Conservation (phyloP, 768 basidiomycete genomes). For the Leccinum uliginosum region DNA sequence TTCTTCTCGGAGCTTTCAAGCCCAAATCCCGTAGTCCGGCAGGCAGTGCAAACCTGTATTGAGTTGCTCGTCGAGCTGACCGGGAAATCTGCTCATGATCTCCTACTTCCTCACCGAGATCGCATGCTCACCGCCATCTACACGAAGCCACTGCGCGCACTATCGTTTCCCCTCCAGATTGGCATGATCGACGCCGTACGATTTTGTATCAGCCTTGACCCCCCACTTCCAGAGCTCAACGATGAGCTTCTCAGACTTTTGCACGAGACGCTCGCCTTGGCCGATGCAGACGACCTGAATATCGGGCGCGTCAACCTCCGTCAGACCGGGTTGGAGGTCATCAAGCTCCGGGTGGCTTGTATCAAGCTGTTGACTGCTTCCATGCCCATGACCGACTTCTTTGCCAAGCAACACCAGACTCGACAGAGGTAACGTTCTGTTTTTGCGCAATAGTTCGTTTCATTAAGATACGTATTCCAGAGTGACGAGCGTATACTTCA, state of each 20-base stretch:
- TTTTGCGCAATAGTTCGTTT: background rate
- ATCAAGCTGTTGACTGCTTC: slow-evolving; percentile 91
- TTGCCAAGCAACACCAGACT: slow-evolving; percentile 76
- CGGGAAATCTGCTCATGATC: slow-evolving; percentile 64
- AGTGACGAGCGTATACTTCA: slow-evolving; percentile 95
- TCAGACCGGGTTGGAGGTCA: slow-evolving; percentile 76
- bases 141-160: slow-evolving; percentile 92
- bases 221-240: slow-evolving; percentile 86
- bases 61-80: slow-evolving; percentile 71
- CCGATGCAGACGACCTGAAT: slow-evolving; percentile 90
- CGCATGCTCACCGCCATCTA: slow-evolving; percentile 87
- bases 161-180: slow-evolving; percentile 93
- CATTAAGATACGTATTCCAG: slow-evolving; percentile 37
- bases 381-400: slow-evolving; percentile 93
- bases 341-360: slow-evolving; percentile 89
- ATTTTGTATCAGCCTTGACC: slow-evolving; percentile 85
- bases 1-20: slow-evolving; percentile 88
- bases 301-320: slow-evolving; percentile 72
- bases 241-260: slow-evolving; percentile 89
- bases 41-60: slow-evolving; percentile 79
- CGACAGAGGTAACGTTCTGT: slow-evolving; percentile 65
- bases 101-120: slow-evolving; percentile 83
- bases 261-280: slow-evolving; percentile 90
- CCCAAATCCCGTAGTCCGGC: slow-evolving; percentile 79
- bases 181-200: slow-evolving; percentile 97